phyloP scores from a whole-genome alignment of 164 flowering plant species.

The Berberis vulgaris region DNA sequence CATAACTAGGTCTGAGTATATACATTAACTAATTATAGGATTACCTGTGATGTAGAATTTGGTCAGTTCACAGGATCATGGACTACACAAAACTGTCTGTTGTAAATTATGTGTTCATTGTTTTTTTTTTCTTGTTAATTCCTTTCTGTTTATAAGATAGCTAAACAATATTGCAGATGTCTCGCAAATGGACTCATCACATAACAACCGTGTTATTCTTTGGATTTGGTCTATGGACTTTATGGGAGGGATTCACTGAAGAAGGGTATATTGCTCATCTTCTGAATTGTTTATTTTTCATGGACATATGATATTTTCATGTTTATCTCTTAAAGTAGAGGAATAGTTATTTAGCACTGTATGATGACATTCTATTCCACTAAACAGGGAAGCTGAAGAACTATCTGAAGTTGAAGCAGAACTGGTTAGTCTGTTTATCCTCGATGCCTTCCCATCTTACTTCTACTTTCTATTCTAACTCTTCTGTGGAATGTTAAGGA shows the following conservation, averaged over 20 bases:
- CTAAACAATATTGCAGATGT: slow-evolving; percentile 35
- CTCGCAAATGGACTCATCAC: slow-evolving; percentile 89
- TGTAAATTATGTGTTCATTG: background rate
- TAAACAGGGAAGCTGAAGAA: slow-evolving; percentile 68
- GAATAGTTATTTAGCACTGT: background rate
- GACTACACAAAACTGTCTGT: background rate
- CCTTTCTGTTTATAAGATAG: background rate
- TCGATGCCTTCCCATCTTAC: background rate
- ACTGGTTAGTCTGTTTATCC: slow-evolving; percentile 44
- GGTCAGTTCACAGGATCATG: background rate
- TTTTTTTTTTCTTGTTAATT: background rate
- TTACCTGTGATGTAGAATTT: background rate
- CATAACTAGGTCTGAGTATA: too few species aligned
- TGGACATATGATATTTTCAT: background rate
- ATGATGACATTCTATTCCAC: background rate
- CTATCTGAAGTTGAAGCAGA: slow-evolving; percentile 91
- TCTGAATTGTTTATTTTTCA: background rate
- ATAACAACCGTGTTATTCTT: slow-evolving; percentile 81
- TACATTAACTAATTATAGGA: too few species aligned
- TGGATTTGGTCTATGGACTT: slow-evolving; percentile 89
- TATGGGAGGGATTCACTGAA: slow-evolving; percentile 78
- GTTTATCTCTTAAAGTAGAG: background rate
- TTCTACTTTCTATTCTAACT: background rate
- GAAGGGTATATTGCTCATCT: slow-evolving; percentile 43
- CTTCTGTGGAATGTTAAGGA: slow-evolving; percentile 32